Evolutionary conservation across 495 filamentous ascomycete species (phyloP).

Genomic region (Ascodesmis nigricans): DNA sequence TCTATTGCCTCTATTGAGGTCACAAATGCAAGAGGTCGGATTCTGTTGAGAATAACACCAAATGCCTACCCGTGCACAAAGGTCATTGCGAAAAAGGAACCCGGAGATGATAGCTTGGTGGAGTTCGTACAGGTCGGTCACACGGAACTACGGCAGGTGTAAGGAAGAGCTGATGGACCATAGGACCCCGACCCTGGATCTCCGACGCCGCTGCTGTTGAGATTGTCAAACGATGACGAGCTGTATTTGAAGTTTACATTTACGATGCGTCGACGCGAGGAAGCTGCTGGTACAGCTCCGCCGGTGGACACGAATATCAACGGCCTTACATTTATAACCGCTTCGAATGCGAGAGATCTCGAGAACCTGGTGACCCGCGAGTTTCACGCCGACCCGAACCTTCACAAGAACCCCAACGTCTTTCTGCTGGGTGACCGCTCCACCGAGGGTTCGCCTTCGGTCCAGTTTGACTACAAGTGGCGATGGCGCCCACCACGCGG

Average conservation of each 20-base stretch:
- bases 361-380: slow-evolving; percentile 86
- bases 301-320: slow-evolving; percentile 52
- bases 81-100: slow-evolving; percentile 51
- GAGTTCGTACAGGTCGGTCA: slow-evolving; percentile 72
- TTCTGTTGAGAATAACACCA: slow-evolving; percentile 54
- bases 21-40: slow-evolving; percentile 51
- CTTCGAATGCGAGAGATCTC: slow-evolving; percentile 60
- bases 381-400: slow-evolving; percentile 89
- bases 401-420: slow-evolving; percentile 93
- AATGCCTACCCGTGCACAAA: slow-evolving; percentile 74
- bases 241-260: slow-evolving; percentile 83
- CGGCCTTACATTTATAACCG: slow-evolving; percentile 80
- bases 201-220: slow-evolving; percentile 56
- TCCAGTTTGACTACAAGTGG: slow-evolving; percentile 91
- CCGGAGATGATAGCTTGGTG: slow-evolving; percentile 49
- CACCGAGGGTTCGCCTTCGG: slow-evolving; percentile 56
- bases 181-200: slow-evolving; percentile 59
- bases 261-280: slow-evolving; percentile 49
- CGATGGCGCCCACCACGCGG: slow-evolving; percentile 80
- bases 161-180: background rate
- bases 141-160: background rate
- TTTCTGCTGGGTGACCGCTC: slow-evolving; percentile 60
- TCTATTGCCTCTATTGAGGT: slow-evolving; percentile 62
- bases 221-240: slow-evolving; percentile 75
- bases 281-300: slow-evolving; percentile 28